Base-by-base conservation (phyloP, 306 rosid genomes). In the Fragaria ananassa region DNA sequence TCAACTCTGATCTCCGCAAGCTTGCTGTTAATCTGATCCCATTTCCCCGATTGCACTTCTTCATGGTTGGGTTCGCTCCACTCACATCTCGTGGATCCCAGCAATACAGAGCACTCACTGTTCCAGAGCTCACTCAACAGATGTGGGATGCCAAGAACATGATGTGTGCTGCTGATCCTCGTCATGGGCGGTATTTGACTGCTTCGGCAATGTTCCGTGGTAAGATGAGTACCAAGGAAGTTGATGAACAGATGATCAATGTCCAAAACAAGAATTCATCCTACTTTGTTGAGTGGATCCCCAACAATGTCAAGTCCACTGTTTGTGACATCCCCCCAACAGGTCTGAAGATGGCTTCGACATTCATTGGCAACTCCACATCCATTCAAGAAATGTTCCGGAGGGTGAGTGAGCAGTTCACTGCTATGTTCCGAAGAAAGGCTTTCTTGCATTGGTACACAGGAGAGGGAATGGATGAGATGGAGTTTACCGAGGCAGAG, bases 141-240 rank as follows among this genome's bases (percentile, higher is more conserved):
- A 88, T 88, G 93, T 88, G 93, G 93, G 93, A 88, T 81, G 84
- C 93, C 31, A 88, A 88, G 77, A 88, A 88, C 74, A 88, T 88
- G 93, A 88, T 88, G 93, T 88, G 93, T 68, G 93, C 93, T 5
- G 93, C 93, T 61, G 93, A 88, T 86, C 93, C 93, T 34, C 87
- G 93, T 18, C 93, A 88, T 13, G 93, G 93, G 13, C 87, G 90
- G 11, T 89, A 89, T 56, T 63, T 89, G 87, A 89, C 93, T 54
- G 93, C 93, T 6, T 89, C 93, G 11, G 93, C 93, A 41, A 89
- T 89, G 93, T 89, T 89, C 89, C 90, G 93, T 63, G 93, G 93
- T 39, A 89, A 89, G 82, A 89, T 89, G 93, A 89, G 93, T 81
- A 89, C 93, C 1, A 89, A 89, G 66, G 93, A 88, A 75, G 93